Conservation (phyloP, 495 filamentous ascomycete genomes). For the Bacidia rubella region DNA sequence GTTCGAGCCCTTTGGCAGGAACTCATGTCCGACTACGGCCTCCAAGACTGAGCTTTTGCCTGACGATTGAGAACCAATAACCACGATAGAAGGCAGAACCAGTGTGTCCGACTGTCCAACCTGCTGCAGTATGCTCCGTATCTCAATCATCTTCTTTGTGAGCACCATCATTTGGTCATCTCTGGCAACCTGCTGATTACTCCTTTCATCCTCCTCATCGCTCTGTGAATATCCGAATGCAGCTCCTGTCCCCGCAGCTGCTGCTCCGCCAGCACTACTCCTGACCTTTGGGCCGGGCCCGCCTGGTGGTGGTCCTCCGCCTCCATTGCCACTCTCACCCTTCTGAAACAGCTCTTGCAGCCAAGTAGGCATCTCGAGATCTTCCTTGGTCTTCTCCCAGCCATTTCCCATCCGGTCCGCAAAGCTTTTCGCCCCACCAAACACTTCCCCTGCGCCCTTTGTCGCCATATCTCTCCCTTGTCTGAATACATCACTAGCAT, state of each 20-base stretch:
- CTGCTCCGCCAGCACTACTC: constrained; percentile 39
- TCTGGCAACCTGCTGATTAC: constrained; percentile 50
- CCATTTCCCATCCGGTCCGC: constrained; percentile 65
- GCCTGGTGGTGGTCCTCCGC: constrained; percentile 32
- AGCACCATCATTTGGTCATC: constrained; percentile 99
- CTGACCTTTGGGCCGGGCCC: constrained; percentile 32
- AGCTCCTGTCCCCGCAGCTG: constrained; percentile 49
- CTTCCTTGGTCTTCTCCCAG: constrained; percentile 71
- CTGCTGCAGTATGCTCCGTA: constrained; percentile 74
- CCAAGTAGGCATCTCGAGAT: constrained; percentile 74
- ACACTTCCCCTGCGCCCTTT: constrained; percentile 48
- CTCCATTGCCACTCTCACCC: constrained; percentile 24
- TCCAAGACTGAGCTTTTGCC: constrained; percentile 97
- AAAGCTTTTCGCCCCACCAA: constrained; percentile 55
- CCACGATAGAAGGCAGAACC: constrained; percentile 87
- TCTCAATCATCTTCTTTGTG: constrained; percentile 99
- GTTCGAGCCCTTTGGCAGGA: constrained; percentile 91
- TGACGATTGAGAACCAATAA: constrained; percentile 95
- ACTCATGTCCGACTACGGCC: constrained; percentile 95
- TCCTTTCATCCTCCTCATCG: constrained; percentile 54
- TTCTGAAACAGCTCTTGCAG: constrained; percentile 50
- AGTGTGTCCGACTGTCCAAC: constrained; percentile 83
- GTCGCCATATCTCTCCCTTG: constrained; percentile 55
- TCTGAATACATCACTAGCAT: constrained; percentile 66
- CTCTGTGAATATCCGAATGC: constrained; percentile 67